Conservation (phyloP, 2,329 filamentous ascomycete species). For the Colletotrichum lindemuthianum region DNA sequence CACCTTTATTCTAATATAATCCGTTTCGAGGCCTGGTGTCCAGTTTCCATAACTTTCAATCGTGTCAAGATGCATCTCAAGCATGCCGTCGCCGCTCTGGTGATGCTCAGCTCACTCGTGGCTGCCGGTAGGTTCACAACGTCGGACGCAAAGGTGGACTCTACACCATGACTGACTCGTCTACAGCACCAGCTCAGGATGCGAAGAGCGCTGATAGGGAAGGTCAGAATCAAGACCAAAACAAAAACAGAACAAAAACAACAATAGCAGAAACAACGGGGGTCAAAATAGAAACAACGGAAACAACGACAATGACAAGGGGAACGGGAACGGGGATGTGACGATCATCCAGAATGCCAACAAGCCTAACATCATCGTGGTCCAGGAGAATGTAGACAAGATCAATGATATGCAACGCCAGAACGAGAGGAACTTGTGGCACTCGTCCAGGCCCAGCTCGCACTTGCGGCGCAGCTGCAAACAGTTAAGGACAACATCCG, state of each 20-base stretch:
- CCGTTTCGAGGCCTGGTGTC: no score
- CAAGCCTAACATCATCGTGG: conserved; percentile 43
- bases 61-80: conserved; percentile 40
- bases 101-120: conserved; percentile 42
- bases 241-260: conserved; percentile 8
- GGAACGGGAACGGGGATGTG: conserved; percentile 27
- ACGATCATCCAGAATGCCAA: conserved; percentile 42
- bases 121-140: conserved; percentile 40
- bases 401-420: conserved; percentile 46
- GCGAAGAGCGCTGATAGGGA: conserved; percentile 17
- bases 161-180: neutral
- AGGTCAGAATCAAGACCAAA: conserved; percentile 6
- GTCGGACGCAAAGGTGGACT: no score
- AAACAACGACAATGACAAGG: conserved; percentile 1
- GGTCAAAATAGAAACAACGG: neutral
- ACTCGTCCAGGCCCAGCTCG: conserved; percentile 49
- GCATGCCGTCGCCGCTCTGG: conserved; percentile 41
- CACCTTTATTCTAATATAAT: neutral
- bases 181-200: conserved; percentile 24
- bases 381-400: conserved; percentile 49
- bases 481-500: conserved; percentile 55
- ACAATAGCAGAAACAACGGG: neutral
- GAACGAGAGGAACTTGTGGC: conserved; percentile 51
- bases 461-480: conserved; percentile 49
- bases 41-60: no score